Conservation (phyloP, 1,284 basidiomycete species). For the Amylostereum areolatum region DNA sequence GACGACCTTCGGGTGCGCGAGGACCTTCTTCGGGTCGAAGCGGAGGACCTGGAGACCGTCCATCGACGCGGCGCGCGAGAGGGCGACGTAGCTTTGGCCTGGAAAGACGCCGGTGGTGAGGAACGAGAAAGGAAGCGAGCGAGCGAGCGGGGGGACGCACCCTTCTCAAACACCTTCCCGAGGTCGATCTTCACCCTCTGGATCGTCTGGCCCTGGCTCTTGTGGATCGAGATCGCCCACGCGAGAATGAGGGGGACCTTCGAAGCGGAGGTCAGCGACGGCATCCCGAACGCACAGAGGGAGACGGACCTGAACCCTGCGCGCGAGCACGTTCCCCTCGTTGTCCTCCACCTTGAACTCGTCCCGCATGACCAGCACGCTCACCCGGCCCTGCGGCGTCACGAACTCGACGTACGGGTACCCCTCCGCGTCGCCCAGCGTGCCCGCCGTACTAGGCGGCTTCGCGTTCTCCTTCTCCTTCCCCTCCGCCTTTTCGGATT, state of each 20-base stretch:
- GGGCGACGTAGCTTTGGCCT: constrained; percentile 93
- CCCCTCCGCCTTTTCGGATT: constrained; percentile 25
- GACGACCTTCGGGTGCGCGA: constrained; percentile 65
- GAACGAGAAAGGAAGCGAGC: constrained; percentile 1
- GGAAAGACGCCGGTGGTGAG: not conserved
- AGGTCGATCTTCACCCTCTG: constrained; percentile 83
- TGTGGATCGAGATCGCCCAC: constrained; percentile 95
- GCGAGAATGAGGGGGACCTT: constrained; percentile 81
- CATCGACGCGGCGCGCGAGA: constrained; percentile 90
- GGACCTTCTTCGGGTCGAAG: constrained; percentile 77
- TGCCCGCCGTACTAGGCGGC: constrained; percentile 11
- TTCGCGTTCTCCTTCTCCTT: constrained; percentile 15
- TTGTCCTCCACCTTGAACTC: constrained; percentile 42
- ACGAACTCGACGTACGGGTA: constrained; percentile 79
- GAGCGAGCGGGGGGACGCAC: constrained; percentile 27
- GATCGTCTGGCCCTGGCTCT: constrained; percentile 88
- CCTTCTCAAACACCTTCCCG: constrained; percentile 84
- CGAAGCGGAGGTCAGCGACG: not conserved
- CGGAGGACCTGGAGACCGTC: constrained; percentile 88
- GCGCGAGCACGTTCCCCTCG: constrained; percentile 30
- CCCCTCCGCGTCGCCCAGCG: constrained; percentile 28
- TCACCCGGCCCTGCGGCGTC: constrained; percentile 54
- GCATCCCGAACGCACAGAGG: constrained; percentile 14
- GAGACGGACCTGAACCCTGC: constrained; percentile 50
- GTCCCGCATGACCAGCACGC: constrained; percentile 43